Base-by-base conservation (phyloP, 2,329 filamentous ascomycete genomes). In the Cordyceps javanica region DNA sequence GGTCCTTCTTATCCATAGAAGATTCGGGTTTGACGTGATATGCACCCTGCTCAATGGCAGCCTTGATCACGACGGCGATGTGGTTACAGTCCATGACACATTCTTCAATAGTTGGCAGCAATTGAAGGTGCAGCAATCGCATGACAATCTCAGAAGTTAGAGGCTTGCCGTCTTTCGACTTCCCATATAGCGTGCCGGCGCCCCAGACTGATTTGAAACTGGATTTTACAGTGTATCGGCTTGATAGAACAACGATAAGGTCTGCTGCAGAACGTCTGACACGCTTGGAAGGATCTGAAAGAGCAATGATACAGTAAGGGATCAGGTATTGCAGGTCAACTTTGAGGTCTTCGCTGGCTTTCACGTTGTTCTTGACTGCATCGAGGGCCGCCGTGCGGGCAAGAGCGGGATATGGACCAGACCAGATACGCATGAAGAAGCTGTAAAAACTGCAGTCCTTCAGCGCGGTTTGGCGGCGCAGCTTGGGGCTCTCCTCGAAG, bases 81-180 rank as follows among this genome's bases (percentile, higher is more conserved):
- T 94, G 86, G 28, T 81, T 82, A 4, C 83, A 75, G 67, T 97
- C 91, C 63, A 97, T 82, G 3, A 93, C 80, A 66, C 88, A 95
- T 71, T 97, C 94, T 71, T 97, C 92, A 10, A 96, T 73, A 2
- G 81, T 82, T 0, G 90, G 90, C 21, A 90, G 70, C n/a, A 97
- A 72, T 38, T 88, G 78, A 21, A 82, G 77, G 21, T 83, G 79
- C 1, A 94, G 67, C 21, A 95, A 72, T 59, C 82, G 85, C 44
- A 79, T 74, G 2, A 76, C 75, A 55, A 87, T 80, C 25, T 85
- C 80, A 1, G 74, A 67, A 3, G 81, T 71, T 55, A 95, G 76
- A 77, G 82, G 83, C 46, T 80, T 75, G 16, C 87, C 69, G 36
- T 78, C 71, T 28, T 73, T 73, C 6, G 73, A 73, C 48, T 78